Conservation (phyloP, 2,329 filamentous ascomycete species). For the Fusarium penzigii region DNA sequence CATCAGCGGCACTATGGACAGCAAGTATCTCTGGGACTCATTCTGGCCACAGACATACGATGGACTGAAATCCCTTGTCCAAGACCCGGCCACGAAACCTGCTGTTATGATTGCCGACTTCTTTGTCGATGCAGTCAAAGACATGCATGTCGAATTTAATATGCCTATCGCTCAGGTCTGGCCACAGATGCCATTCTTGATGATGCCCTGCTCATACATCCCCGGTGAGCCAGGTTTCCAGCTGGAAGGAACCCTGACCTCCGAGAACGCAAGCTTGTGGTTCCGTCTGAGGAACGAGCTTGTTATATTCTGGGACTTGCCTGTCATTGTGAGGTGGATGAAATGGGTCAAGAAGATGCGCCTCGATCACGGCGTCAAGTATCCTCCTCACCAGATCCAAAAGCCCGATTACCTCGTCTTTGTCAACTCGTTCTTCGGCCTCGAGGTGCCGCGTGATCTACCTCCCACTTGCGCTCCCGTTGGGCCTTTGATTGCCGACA, state of each 20-base stretch:
- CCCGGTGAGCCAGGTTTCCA: constrained; percentile 43
- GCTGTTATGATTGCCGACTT: constrained; percentile 43
- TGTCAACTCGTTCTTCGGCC: constrained; percentile 44
- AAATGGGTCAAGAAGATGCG: constrained; percentile 36
- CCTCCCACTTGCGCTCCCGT: constrained; percentile 39
- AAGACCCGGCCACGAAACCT: constrained; percentile 27
- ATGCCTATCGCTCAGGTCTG: constrained; percentile 40
- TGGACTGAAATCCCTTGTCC: constrained; percentile 11
- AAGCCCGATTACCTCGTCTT: constrained; percentile 43
- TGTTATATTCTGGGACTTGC: constrained; percentile 31
- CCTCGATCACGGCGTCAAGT: constrained; percentile 29
- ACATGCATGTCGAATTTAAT: constrained; percentile 36
- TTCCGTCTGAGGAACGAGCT: constrained; percentile 38
- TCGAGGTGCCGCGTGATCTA: constrained; percentile 42
- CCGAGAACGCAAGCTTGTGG: constrained; percentile 40
- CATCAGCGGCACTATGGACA: constrained; percentile 28
- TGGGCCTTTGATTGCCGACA: constrained; percentile 39
- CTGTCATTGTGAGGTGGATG: constrained; percentile 30
- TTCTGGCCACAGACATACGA: constrained; percentile 34
- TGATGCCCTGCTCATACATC: constrained; percentile 39
- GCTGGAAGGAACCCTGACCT: constrained; percentile 36
- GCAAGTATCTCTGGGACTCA: constrained; percentile 37
- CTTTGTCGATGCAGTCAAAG: constrained; percentile 41
- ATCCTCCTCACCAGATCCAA: constrained; percentile 28
- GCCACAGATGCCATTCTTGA: constrained; percentile 41